Conservation (phyloP, 495 filamentous ascomycete species). For the Darksidea phi region DNA sequence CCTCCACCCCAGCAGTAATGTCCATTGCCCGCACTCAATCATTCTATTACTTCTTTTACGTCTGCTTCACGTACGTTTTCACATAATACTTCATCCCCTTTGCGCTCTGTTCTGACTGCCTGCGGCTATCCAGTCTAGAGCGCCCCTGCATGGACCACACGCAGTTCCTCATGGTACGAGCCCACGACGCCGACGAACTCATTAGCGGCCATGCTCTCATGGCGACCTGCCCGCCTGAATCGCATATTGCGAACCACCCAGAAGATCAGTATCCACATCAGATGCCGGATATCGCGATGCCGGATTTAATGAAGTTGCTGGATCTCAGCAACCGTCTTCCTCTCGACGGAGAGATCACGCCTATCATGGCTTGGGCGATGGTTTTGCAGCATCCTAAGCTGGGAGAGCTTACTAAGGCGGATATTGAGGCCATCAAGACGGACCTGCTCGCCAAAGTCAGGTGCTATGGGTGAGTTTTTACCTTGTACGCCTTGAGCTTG, state of each 20-base stretch:
- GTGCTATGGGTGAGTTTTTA: constrained; percentile 81
- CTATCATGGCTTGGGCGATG: constrained; percentile 89
- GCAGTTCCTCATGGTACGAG: constrained; percentile 66
- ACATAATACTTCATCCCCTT: constrained; percentile 6
- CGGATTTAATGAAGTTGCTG: constrained; percentile 74
- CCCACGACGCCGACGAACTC: constrained; percentile 49
- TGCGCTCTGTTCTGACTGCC: constrained; percentile 17
- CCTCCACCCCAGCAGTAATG: constrained; percentile 56
- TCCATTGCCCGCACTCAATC: constrained; percentile 3
- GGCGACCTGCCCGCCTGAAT: constrained; percentile 77
- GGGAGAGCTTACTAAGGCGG: constrained; percentile 59
- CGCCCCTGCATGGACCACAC: constrained; percentile 93
- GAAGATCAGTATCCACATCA: constrained; percentile 49
- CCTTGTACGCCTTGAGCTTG: constrained; percentile 11
- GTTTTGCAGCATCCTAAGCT: constrained; percentile 71
- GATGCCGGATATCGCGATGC: constrained; percentile 69
- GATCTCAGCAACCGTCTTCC: constrained; percentile 81
- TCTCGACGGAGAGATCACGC: constrained; percentile 92
- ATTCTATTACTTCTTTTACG: constrained; percentile 29
- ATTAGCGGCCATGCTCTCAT: constrained; percentile 83
- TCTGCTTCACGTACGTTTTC: constrained; percentile 9
- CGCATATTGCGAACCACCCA: constrained; percentile 43
- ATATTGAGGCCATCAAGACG: constrained; percentile 70
- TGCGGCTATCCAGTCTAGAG: constrained; percentile 67
- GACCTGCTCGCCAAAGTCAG: constrained; percentile 76